These are phyloP conservation scores for Claviceps humidiphila DNA, from an alignment of 2,329 filamentous ascomycete genomes.

Conservation along the genomic window DNA sequence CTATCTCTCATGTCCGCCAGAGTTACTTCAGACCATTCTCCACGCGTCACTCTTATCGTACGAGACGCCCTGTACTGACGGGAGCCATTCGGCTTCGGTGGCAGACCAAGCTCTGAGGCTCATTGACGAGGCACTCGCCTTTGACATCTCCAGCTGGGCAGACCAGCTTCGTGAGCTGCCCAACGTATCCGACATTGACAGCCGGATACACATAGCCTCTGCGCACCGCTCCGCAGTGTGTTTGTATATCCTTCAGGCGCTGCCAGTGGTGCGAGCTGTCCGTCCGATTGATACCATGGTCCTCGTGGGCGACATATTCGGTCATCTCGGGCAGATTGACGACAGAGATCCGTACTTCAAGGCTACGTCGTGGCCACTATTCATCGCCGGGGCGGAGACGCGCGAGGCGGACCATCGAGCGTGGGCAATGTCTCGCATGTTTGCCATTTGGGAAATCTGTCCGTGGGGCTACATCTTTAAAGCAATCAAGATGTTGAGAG, in stretches of 20 bases:
- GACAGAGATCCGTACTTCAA: conserved; percentile 41
- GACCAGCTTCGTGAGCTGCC: conserved; percentile 21
- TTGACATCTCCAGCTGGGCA: conserved; percentile 31
- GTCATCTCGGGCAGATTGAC: conserved; percentile 35
- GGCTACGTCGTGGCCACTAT: conserved; percentile 46
- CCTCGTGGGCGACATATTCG: conserved; percentile 35
- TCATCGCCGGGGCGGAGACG: conserved; percentile 43
- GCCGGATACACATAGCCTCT: conserved; percentile 29
- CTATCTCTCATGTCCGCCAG: conserved; percentile 29
- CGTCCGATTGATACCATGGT: conserved; percentile 27
- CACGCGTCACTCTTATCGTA: conserved; percentile 30
- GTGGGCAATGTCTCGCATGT: conserved; percentile 37
- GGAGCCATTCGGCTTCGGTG: conserved; percentile 15
- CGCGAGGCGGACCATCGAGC: conserved; percentile 30
- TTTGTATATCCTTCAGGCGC: conserved; percentile 31
- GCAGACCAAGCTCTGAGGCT: conserved; percentile 26
- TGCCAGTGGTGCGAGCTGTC: conserved; percentile 24
- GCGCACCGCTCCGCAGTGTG: conserved; percentile 34
- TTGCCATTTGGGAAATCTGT: conserved; percentile 30
- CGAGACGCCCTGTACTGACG: conserved; percentile 19
- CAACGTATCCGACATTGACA: conserved; percentile 25
- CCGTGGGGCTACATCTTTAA: conserved; percentile 39
- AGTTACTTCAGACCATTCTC: conserved; percentile 32
- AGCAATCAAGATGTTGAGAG: conserved; percentile 34
- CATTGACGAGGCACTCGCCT: conserved; percentile 26